These are phyloP conservation scores for Arthrobotrys conoides DNA, from an alignment of 2,329 filamentous ascomycete species.

Conservation along the genomic window DNA sequence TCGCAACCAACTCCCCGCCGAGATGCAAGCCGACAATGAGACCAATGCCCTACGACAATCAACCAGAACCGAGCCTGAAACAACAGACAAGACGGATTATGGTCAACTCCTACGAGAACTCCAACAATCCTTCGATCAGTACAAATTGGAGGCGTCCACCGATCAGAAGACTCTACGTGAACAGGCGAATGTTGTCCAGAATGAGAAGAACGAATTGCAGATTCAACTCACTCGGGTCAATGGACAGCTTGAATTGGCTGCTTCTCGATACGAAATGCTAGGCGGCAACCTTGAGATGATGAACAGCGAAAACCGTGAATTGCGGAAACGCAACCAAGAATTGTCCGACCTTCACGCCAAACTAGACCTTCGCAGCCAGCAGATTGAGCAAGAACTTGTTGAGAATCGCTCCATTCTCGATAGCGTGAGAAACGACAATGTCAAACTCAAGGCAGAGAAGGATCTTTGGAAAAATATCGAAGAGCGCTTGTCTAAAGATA, in stretches of 20 bases:
- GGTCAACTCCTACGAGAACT: conserved; percentile 86
- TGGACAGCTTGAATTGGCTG: conserved; percentile 84
- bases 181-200: conserved; percentile 84
- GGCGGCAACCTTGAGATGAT: conserved; percentile 88
- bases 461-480: conserved; percentile 95
- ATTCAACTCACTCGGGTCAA: conserved; percentile 83
- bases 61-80: conserved; percentile 65
- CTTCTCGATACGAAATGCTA: conserved; percentile 88
- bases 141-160: conserved; percentile 85
- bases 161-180: conserved; percentile 86
- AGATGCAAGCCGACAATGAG: conserved; percentile 65
- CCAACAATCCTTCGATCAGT: conserved; percentile 89
- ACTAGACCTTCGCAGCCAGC: conserved; percentile 89
- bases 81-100: conserved; percentile 71
- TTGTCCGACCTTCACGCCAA: conserved; percentile 87
- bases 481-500: conserved; percentile 87
- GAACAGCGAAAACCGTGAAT: conserved; percentile 85
- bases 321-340: conserved; percentile 84
- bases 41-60: conserved; percentile 68
- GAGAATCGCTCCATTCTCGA: conserved; percentile 86
- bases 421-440: conserved; percentile 88
- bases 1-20: conserved; percentile 66
- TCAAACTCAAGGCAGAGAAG: conserved; percentile 95
- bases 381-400: conserved; percentile 92
- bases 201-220: conserved; percentile 85